Conservation (phyloP, 176 grass and related monocot species). For the Carex littledalei region DNA sequence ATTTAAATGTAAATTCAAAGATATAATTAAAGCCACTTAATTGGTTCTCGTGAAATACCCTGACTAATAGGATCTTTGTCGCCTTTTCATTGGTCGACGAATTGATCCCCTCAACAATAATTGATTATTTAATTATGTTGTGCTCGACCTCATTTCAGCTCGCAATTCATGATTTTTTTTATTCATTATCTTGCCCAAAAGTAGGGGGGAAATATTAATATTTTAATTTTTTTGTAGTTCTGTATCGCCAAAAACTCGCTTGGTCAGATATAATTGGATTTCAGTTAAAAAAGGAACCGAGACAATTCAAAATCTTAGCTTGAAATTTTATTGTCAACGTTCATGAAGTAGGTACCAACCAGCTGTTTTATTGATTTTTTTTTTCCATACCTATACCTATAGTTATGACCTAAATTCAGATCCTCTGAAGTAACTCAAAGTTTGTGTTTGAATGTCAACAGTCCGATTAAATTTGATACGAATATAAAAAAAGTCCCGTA, state of each 20-base stretch:
- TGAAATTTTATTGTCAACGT: neutral
- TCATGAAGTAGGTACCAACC: neutral
- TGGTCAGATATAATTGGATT: neutral
- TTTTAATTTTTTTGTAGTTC: neutral
- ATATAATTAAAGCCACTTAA: neutral
- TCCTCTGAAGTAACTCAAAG: no score
- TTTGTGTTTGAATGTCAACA: no score
- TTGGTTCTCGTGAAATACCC: neutral
- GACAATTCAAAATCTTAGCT: neutral
- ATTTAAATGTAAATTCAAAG: neutral
- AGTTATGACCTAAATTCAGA: neutral
- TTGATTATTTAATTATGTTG: no score
- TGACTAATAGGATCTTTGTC: neutral
- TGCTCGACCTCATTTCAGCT: neutral
- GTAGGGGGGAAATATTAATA: neutral
- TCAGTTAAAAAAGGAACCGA: neutral
- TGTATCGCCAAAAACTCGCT: neutral
- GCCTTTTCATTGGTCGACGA: neutral
- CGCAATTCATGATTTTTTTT: neutral
- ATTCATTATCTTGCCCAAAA: neutral
- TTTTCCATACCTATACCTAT: neutral
- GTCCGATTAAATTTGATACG: no score
- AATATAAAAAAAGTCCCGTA: no score
- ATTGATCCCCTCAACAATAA: no score
- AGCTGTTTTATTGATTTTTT: neutral